Percentiles rank a stretch among this genome's conserved stretches.
Conservation (phyloP, 1,139 yeast genomes). For the Nakaseomyces nivariensis region DNA sequence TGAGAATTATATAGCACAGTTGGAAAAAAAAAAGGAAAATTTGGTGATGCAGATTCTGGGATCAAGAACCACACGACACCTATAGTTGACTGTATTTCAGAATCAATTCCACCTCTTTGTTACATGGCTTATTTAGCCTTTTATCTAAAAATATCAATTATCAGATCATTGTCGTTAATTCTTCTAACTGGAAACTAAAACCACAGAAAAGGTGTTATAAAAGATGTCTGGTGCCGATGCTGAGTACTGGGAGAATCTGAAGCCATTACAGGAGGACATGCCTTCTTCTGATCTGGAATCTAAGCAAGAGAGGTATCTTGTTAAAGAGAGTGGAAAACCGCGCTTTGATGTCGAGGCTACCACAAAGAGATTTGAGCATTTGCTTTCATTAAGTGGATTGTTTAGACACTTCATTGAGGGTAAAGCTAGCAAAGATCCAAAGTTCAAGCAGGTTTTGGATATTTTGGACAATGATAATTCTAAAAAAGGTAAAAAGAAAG, state of each 20-base stretch:
- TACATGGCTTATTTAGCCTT: too few relatives aligned
- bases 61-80: too few relatives aligned
- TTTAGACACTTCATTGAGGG: constrained; percentile 83
- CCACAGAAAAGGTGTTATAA: neutral
- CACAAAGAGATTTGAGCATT: constrained; percentile 67
- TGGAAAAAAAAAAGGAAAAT: neutral
- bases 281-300: constrained; percentile 17
- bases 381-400: constrained; percentile 72
- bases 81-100: too few relatives aligned
- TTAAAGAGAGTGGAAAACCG: constrained; percentile 42
- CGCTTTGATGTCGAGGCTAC: constrained; percentile 58
- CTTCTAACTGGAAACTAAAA: too few relatives aligned
- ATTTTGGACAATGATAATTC: constrained; percentile 37
- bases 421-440: constrained; percentile 65
- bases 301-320: constrained; percentile 36
- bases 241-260: constrained; percentile 22
- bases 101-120: too few relatives aligned
- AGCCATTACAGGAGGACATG: constrained; percentile 24
- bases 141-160: too few relatives aligned
- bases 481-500: constrained; percentile 24
- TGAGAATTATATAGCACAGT: neutral
- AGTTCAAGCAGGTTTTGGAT: constrained; percentile 47
- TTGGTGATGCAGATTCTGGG: neutral
- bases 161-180: neutral
- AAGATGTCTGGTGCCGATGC: constrained; percentile 5